phyloP scores from a whole-genome alignment of 495 filamentous ascomycete species.

The Chaetomium tenue region DNA sequence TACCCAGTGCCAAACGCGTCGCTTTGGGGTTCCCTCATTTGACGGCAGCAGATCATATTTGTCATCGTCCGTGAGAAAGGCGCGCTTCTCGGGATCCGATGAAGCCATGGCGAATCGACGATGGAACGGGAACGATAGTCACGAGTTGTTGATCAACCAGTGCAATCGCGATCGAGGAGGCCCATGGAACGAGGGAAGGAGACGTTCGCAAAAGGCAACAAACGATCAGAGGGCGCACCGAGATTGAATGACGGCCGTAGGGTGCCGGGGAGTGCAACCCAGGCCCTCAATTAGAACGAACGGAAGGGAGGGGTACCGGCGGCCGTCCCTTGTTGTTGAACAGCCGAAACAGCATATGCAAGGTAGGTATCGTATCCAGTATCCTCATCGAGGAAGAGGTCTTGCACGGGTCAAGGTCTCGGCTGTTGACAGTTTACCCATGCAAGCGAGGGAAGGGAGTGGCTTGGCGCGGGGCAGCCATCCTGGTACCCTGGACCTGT shows the following conservation, averaged over 20 bases:
- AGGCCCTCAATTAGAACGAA: constrained; percentile 1
- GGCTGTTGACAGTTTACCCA: constrained; percentile 14
- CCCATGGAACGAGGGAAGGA: neutral
- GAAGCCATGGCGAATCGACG: constrained; percentile 16
- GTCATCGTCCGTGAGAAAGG: neutral
- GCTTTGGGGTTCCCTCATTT: neutral
- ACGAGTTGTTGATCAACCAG: neutral
- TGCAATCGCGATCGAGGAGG: neutral
- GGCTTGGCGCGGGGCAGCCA: neutral
- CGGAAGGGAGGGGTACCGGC: neutral
- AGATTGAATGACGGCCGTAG: constrained; percentile 2
- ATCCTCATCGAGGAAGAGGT: neutral
- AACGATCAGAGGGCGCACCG: neutral
- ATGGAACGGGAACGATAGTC: neutral
- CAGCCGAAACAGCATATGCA: neutral
- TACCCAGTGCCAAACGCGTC: constrained; percentile 3
- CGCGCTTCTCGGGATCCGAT: constrained; percentile 22
- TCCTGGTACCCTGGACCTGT: neutral
- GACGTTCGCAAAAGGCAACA: neutral
- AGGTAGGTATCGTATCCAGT: neutral
- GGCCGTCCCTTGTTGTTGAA: neutral
- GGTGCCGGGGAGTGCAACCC: neutral
- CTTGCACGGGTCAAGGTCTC: constrained; percentile 2
- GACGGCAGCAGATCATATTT: neutral
- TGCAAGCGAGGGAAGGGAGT: neutral